phyloP scores from a whole-genome alignment of 306 rosid genomes.

The Quercus suber region DNA sequence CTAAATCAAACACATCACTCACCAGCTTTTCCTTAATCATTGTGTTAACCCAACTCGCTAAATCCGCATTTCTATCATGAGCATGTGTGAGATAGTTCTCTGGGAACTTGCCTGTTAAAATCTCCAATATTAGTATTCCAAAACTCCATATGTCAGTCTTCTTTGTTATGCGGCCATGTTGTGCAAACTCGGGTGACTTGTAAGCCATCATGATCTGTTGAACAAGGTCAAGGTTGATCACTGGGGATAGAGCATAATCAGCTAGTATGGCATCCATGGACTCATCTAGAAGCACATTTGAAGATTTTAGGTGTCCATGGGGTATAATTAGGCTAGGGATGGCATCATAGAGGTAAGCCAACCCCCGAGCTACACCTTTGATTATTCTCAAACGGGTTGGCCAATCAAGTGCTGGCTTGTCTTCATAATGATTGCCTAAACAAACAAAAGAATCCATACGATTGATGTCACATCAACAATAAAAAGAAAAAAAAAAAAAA shows the following conservation, averaged over 20 bases:
- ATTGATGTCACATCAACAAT: too few species aligned
- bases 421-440: constrained; percentile 55
- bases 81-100: constrained; percentile 70
- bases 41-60: constrained; percentile 74
- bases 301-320: constrained; percentile 92
- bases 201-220: constrained; percentile 78
- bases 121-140: constrained; percentile 79
- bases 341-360: constrained; percentile 55
- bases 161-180: constrained; percentile 67
- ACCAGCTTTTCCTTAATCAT: constrained; percentile 75
- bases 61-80: constrained; percentile 46
- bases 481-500: too few species aligned
- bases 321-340: constrained; percentile 67
- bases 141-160: constrained; percentile 86
- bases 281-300: constrained; percentile 71
- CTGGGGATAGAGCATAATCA: constrained; percentile 63
- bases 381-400: constrained; percentile 72
- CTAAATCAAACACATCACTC: constrained; percentile 60
- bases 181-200: constrained; percentile 86
- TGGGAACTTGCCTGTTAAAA: constrained; percentile 76
- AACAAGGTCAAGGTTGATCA: constrained; percentile 64
- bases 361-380: constrained; percentile 70
- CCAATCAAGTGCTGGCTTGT: constrained; percentile 69
- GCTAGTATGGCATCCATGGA: constrained; percentile 63
- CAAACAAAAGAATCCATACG: not conserved